Conservation (phyloP, 139 green algal genomes). For the Deuterostichococcus epilithicus region DNA sequence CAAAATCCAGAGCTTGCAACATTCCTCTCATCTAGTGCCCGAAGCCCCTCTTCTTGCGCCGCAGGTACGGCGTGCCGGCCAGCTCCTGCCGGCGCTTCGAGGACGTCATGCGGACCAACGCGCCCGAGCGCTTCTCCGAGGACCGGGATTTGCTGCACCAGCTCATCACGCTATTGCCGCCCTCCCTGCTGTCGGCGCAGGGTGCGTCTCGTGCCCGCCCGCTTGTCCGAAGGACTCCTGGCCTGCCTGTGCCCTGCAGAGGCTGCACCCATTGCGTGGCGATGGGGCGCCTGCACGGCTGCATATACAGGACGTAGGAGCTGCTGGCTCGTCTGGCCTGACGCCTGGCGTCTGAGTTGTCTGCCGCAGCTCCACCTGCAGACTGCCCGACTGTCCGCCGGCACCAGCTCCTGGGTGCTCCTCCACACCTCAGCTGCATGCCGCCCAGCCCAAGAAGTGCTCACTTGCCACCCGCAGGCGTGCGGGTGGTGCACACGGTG, state of each 20-base stretch:
- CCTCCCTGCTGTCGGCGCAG: neutral
- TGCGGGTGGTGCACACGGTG: slow-evolving; percentile 31
- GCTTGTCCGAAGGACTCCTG: too few relatives aligned
- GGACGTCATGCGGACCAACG: slow-evolving; percentile 1
- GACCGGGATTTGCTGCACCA: slow-evolving; percentile 8
- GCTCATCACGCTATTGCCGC: slow-evolving; percentile 5
- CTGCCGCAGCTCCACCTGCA: too few relatives aligned
- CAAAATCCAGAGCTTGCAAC: neutral
- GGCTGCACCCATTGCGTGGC: too few relatives aligned
- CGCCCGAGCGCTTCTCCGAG: neutral
- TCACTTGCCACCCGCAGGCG: slow-evolving; percentile 7
- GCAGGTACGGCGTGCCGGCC: slow-evolving; percentile 28
- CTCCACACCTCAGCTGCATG: too few relatives aligned
- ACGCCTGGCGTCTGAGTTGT: too few relatives aligned
- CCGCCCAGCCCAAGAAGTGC: too few relatives aligned
- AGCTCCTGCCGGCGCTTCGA: slow-evolving; percentile 16
- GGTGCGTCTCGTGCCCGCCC: neutral
- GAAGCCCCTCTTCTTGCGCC: neutral
- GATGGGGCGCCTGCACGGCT: too few relatives aligned
- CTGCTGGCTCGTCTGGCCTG: too few relatives aligned
- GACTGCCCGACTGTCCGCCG: too few relatives aligned
- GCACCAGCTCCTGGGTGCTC: too few relatives aligned
- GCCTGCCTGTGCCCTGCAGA: too few relatives aligned
- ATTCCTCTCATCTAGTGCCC: neutral
- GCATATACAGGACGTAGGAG: too few relatives aligned